Evolutionary conservation across 2,329 filamentous ascomycete genomes (phyloP).

Genomic region (Monascus ruber): DNA sequence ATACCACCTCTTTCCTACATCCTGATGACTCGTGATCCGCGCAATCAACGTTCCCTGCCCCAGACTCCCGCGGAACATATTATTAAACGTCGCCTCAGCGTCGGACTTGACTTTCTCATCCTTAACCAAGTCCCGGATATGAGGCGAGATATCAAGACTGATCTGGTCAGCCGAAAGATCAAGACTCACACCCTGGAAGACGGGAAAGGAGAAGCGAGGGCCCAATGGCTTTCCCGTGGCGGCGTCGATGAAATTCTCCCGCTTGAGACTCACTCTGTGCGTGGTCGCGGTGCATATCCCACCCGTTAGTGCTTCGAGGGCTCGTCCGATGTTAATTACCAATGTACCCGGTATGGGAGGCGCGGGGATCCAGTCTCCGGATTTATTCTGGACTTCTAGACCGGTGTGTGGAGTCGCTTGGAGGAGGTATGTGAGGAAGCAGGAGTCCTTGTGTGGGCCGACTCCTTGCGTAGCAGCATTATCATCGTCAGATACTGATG

Average conservation of each 20-base stretch:
- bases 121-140: slow-evolving; percentile 18
- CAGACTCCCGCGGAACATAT: slow-evolving; percentile 18
- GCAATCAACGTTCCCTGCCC: slow-evolving; percentile 25
- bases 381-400: slow-evolving; percentile 38
- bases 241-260: slow-evolving; percentile 15
- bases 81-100: slow-evolving; percentile 25
- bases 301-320: slow-evolving; percentile 23
- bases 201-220: slow-evolving; percentile 23
- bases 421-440: slow-evolving; percentile 39
- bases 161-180: slow-evolving; percentile 21
- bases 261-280: slow-evolving; percentile 21
- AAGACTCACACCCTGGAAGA: slow-evolving; percentile 25
- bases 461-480: slow-evolving; percentile 26
- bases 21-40: slow-evolving; percentile 26
- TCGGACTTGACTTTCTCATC: slow-evolving; percentile 24
- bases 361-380: slow-evolving; percentile 36
- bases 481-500: slow-evolving; percentile 5
- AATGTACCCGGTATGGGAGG: slow-evolving; percentile 34
- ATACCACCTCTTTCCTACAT: slow-evolving; percentile 27
- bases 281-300: slow-evolving; percentile 27
- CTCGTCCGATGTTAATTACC: slow-evolving; percentile 39
- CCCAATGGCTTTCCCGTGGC: slow-evolving; percentile 13
- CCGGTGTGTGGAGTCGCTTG: slow-evolving; percentile 35
- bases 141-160: slow-evolving; percentile 16
- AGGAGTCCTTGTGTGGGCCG: slow-evolving; percentile 39